These are phyloP conservation scores for Geosmithia flava DNA, from an alignment of 2,329 filamentous ascomycete species.

Conservation along the genomic window DNA sequence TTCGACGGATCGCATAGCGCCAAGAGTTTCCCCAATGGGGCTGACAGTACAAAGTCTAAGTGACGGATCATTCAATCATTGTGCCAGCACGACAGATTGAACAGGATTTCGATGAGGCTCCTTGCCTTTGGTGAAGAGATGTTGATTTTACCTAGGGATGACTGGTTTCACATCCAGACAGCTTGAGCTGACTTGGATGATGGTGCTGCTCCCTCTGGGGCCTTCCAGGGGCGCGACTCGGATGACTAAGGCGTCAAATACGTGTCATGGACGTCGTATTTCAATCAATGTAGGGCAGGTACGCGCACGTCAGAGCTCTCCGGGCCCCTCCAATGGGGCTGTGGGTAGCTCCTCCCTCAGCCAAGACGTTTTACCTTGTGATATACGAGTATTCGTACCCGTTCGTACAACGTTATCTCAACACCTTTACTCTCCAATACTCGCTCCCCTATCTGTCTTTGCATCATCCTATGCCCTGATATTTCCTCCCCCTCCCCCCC, in stretches of 20 bases:
- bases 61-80: background rate
- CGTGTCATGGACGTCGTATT: background rate
- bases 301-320: background rate
- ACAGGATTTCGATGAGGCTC: background rate
- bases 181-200: background rate
- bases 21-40: background rate
- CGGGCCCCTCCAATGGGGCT: background rate
- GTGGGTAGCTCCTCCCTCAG: background rate
- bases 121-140: slow-evolving; percentile 1
- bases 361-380: background rate
- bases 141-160: background rate
- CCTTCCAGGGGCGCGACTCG: background rate
- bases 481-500: background rate
- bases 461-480: background rate
- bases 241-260: background rate
- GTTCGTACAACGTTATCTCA: background rate
- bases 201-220: background rate
- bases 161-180: background rate
- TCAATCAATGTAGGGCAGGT: background rate
- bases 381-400: background rate
- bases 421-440: background rate
- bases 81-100: background rate
- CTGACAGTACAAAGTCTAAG: background rate
- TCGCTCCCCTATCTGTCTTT: background rate
- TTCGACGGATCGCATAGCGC: background rate